These are phyloP conservation scores for Castanospermum australe DNA, from an alignment of 306 rosid species.

Conservation along the genomic window DNA sequence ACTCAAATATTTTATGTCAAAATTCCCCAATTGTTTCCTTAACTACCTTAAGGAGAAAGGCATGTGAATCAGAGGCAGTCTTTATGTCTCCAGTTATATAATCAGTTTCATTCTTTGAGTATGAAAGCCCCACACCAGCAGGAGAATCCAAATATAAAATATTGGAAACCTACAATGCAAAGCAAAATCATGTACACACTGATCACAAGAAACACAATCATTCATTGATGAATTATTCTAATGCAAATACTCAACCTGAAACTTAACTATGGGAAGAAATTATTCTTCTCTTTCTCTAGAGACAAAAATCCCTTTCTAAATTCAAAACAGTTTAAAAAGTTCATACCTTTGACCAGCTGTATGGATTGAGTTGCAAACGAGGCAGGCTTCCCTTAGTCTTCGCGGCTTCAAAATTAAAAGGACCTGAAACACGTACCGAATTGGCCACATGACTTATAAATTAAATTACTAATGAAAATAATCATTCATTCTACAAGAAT, in stretches of 20 bases:
- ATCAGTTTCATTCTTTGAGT: constrained; percentile 66
- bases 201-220: not conserved
- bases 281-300: not conserved
- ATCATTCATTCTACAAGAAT: not conserved
- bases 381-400: constrained; percentile 55
- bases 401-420: constrained; percentile 79
- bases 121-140: constrained; percentile 91
- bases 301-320: not conserved
- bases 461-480: not conserved
- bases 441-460: not conserved
- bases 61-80: constrained; percentile 79
- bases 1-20: not conserved
- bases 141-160: constrained; percentile 94
- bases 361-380: constrained; percentile 74
- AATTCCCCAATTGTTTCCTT: not conserved
- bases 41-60: constrained; percentile 84
- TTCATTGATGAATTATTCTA: not conserved
- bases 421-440: constrained; percentile 60
- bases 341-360: constrained; percentile 90
- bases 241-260: not conserved
- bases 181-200: constrained; percentile 19
- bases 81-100: constrained; percentile 73
- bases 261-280: not conserved
- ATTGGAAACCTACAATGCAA: constrained; percentile 69
- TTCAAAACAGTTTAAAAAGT: not conserved